Evolutionary conservation across 2,329 filamentous ascomycete genomes (phyloP).

Genomic region (Talaromyces sp.): DNA sequence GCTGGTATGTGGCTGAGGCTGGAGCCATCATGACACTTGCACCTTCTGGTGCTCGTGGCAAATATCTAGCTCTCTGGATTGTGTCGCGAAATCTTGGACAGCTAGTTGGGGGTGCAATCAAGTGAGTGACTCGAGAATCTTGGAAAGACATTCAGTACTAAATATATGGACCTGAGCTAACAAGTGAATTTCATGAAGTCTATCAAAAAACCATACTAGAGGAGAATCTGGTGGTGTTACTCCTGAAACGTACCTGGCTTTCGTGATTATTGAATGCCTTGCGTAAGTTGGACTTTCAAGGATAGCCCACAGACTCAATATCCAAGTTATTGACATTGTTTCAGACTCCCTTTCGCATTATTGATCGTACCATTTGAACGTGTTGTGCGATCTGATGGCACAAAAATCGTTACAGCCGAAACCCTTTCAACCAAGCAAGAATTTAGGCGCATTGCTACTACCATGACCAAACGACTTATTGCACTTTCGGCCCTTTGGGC

Average conservation of each 20-base stretch:
- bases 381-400: conserved; percentile 51
- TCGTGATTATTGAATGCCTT: conserved; percentile 52
- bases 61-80: conserved; percentile 54
- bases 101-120: conserved; percentile 52
- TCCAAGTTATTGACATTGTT: neutral
- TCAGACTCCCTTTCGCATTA: conserved; percentile 48
- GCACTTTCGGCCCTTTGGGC: conserved; percentile 47
- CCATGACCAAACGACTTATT: conserved; percentile 44
- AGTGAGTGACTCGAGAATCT: conserved; percentile 36
- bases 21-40: conserved; percentile 54
- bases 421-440: conserved; percentile 45
- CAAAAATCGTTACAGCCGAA: conserved; percentile 47
- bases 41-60: conserved; percentile 50
- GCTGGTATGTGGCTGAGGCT: conserved; percentile 55
- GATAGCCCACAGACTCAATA: neutral
- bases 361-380: conserved; percentile 51
- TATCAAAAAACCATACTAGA: conserved; percentile 43
- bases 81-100: conserved; percentile 53
- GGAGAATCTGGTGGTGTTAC: conserved; percentile 44
- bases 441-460: conserved; percentile 45
- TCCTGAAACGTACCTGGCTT: conserved; percentile 51
- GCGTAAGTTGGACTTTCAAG: conserved; percentile 32
- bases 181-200: conserved; percentile 16
- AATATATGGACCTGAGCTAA: neutral
- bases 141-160: too few species aligned